A percentile compares a stretch with the other conserved stretches of the same genome.
Evolutionary conservation across 495 filamentous ascomycete species (phyloP).

Genomic region (Podospora comata): DNA sequence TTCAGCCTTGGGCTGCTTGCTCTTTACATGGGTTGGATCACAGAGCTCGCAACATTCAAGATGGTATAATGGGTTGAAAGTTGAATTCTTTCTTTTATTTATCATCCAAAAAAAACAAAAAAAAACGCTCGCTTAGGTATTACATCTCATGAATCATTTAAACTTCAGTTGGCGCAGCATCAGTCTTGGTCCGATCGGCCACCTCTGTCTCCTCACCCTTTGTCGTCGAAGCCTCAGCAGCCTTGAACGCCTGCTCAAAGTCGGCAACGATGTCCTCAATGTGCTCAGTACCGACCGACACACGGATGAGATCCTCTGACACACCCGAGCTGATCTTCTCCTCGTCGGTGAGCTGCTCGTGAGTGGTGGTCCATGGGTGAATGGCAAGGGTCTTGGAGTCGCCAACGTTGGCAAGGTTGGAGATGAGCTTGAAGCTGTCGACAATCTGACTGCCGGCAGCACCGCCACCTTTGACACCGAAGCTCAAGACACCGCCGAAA

Average conservation of each 20-base stretch:
- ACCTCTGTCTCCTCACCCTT: constrained; percentile 24
- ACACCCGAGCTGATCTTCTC: constrained; percentile 81
- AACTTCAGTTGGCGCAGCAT: constrained; percentile 40
- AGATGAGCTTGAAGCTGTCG: constrained; percentile 92
- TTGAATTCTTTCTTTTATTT: constrained; percentile 1
- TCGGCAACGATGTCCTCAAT: constrained; percentile 98
- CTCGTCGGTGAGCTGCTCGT: constrained; percentile 85
- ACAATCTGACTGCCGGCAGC: constrained; percentile 80
- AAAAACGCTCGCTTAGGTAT: constrained; percentile 6
- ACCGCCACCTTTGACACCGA: constrained; percentile 88
- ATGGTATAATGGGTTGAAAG: background rate
- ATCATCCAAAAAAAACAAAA: background rate
- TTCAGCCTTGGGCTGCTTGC: background rate
- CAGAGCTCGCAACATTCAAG: background rate
- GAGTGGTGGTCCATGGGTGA: constrained; percentile 94
- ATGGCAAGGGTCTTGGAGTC: constrained; percentile 92
- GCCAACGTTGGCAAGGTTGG: constrained; percentile 78
- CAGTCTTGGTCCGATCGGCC: constrained; percentile 29
- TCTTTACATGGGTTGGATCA: background rate
- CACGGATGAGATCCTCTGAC: constrained; percentile 89
- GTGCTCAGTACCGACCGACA: constrained; percentile 95
- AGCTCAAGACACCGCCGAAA: constrained; percentile 87
- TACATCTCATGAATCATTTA: constrained; percentile 18
- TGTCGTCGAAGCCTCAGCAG: constrained; percentile 37
- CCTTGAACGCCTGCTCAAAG: constrained; percentile 86